Percentiles rank a stretch among this genome's conserved stretches.
These are phyloP conservation scores for Ustilago loliicola DNA, from an alignment of 1,284 basidiomycete species.

Conservation along the genomic window DNA sequence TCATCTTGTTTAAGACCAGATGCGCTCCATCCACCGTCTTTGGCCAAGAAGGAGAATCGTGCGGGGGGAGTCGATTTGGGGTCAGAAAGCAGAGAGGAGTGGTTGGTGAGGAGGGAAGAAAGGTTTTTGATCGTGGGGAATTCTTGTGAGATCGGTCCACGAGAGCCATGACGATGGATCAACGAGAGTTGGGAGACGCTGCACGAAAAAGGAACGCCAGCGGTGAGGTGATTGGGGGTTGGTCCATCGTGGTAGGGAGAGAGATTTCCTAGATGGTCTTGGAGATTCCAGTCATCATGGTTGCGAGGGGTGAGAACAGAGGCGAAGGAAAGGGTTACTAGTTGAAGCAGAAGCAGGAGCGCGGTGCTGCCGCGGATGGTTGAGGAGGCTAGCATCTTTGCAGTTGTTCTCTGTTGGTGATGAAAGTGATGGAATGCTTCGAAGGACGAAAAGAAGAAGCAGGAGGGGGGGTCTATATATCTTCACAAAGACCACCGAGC, in stretches of 20 bases:
- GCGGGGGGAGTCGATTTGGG: conserved; percentile 69
- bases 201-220: conserved; percentile 72
- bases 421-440: not conserved
- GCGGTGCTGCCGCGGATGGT: conserved; percentile 1
- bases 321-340: conserved; percentile 17
- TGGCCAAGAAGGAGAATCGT: conserved; percentile 71
- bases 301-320: conserved; percentile 9
- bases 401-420: not conserved
- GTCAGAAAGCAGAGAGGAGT: conserved; percentile 65
- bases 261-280: conserved; percentile 50
- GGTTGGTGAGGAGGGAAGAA: conserved; percentile 67
- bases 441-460: not conserved
- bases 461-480: too few species aligned
- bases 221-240: conserved; percentile 67
- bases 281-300: conserved; percentile 6
- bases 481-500: too few species aligned
- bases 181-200: conserved; percentile 73
- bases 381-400: conserved; percentile 9
- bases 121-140: conserved; percentile 36
- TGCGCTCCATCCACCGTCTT: conserved; percentile 71
- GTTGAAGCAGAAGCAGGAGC: conserved; percentile 27
- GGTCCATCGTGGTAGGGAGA: conserved; percentile 72
- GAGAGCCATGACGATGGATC: conserved; percentile 72
- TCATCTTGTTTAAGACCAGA: conserved; percentile 71
- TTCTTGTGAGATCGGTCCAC: conserved; percentile 52